A percentile compares a stretch with the other conserved stretches of the same genome.
phyloP scores from a whole-genome alignment of 2,329 filamentous ascomycete species.

The Xylaria digitata region DNA sequence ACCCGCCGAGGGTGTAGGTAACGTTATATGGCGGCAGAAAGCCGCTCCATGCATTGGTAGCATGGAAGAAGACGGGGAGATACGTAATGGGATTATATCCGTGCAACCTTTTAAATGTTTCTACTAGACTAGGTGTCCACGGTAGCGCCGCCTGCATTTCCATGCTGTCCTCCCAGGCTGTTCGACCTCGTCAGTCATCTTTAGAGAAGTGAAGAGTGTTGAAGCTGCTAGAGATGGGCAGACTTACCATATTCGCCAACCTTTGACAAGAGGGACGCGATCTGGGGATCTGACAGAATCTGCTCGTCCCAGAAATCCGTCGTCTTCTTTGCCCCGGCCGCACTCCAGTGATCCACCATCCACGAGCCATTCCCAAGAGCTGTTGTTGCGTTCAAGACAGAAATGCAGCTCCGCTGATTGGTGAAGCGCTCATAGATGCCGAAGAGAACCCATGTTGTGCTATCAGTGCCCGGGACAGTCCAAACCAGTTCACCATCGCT shows the following conservation, averaged over 20 bases:
- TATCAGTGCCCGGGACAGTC: background rate
- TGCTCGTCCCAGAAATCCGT: background rate
- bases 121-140: background rate
- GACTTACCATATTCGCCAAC: background rate
- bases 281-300: background rate
- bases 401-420: background rate
- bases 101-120: background rate
- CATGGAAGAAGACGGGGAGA: background rate
- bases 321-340: background rate
- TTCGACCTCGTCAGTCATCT: background rate
- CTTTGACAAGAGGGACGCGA: background rate
- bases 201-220: background rate
- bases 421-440: background rate
- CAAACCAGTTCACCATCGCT: background rate
- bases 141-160: background rate
- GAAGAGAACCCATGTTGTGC: background rate
- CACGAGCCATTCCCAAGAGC: background rate
- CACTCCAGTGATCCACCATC: background rate
- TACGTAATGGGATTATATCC: background rate
- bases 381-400: background rate
- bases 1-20: background rate
- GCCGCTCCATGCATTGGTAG: background rate
- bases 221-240: background rate
- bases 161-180: background rate
- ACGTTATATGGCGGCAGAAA: background rate